Percentiles rank a stretch among this genome's conserved stretches.
These are phyloP conservation scores for Creolimax fragrantissima DNA, from an alignment of 78 protist species.

Conservation along the genomic window DNA sequence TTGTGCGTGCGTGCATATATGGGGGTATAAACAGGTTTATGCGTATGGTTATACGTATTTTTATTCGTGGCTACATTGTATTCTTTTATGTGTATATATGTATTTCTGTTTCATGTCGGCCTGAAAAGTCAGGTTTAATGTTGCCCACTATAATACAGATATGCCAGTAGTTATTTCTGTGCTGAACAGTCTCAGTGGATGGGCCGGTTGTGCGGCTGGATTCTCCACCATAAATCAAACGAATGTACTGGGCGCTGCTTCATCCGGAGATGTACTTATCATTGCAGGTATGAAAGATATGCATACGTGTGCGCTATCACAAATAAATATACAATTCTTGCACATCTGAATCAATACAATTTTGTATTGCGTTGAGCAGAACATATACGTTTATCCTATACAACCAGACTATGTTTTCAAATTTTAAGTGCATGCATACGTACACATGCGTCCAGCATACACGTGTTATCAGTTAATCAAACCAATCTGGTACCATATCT, in stretches of 20 bases:
- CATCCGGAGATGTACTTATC: not conserved
- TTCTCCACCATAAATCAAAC: not conserved
- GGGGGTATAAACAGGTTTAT: not conserved
- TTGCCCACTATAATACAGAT: constrained; percentile 95
- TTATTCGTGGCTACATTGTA: too few relatives aligned
- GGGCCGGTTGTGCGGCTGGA: constrained; percentile 76
- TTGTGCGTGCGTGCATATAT: not conserved
- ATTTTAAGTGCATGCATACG: too few relatives aligned
- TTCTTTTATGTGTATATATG: too few relatives aligned
- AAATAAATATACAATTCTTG: not conserved
- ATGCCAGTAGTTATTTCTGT: constrained; percentile 96
- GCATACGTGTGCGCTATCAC: not conserved
- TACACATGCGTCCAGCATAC: too few relatives aligned
- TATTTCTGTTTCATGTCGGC: too few relatives aligned
- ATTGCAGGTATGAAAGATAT: not conserved
- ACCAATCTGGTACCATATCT: too few relatives aligned
- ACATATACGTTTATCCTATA: too few relatives aligned
- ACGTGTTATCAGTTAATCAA: too few relatives aligned
- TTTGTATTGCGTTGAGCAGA: too few relatives aligned
- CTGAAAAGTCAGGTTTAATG: too few relatives aligned
- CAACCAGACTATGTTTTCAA: too few relatives aligned
- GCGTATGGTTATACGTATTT: not conserved
- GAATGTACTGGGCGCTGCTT: not conserved
- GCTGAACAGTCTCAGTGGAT: constrained; percentile 88
- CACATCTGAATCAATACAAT: not conserved